Evolutionary conservation across 169 alveolate species (phyloP), one percentile per base, ranked within the genome.

Genomic region (Plasmodium chabaudi): DNA sequence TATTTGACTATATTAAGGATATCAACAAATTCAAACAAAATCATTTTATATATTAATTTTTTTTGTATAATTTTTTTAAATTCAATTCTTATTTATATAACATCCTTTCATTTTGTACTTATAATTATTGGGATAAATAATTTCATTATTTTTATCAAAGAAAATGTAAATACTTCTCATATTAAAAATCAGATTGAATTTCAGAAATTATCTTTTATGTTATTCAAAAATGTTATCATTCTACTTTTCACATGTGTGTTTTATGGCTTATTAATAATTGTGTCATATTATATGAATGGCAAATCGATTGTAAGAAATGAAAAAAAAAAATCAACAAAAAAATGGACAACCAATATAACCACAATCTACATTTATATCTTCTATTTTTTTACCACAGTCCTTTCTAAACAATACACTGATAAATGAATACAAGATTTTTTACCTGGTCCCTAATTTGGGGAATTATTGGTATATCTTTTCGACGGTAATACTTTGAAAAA

Each of bases 401-500:
- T 79, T 79, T 56, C 64, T 79, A 59, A 65, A 79, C 51, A 79
- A 79, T 49, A 79, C 89, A 5, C 12, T 79, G 55, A 65, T 79
- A 64, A 79, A 79, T 23, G 89, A 79, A 55, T 79, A 79, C 56
- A 79, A 67, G 73, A 17, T 79, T 23, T 6, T 79, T 10, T 65
- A 39, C 23, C 68, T 79, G 13, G 12, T 65, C 9, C 89, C 89
- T 9, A 79, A 79, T 19, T 44, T 79, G 63, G 89, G 89, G 6
- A 79, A 79, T 53, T 79, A 39, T 19, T 79, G 89, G 89, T 79
- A 79, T 56, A 68, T 79, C 34, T 79, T 79, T 46, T 79, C 89
- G 9, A 47, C 59, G 89, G 89, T 79, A 79, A 60, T 15, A n/a
- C 19, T 7, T 19, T 21, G 25, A 15, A 15, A 57, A 15, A 10